These are phyloP conservation scores for Ogataea populi-albae DNA, from an alignment of 805 yeast species.

Conservation along the genomic window DNA sequence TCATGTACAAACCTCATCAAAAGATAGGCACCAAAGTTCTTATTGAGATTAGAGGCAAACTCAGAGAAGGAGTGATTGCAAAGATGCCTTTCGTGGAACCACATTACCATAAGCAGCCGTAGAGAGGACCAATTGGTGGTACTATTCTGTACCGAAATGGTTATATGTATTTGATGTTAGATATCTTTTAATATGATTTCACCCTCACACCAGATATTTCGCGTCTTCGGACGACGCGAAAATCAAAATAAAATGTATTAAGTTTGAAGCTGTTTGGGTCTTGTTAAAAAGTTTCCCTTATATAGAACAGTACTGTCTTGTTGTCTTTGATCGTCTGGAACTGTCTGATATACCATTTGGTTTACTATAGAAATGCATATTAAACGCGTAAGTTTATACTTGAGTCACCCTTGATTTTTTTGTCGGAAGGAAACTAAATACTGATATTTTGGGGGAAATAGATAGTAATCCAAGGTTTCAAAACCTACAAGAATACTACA, in stretches of 20 bases:
- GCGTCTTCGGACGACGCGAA: conserved; percentile 2
- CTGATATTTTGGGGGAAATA: too few relatives aligned
- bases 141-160: too few relatives aligned
- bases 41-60: conserved; percentile 81
- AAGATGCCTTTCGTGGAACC: conserved; percentile 84
- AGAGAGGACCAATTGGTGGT: conserved; percentile 1
- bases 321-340: not conserved
- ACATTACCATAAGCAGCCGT: conserved; percentile 51
- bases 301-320: too few relatives aligned
- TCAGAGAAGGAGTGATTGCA: conserved; percentile 68
- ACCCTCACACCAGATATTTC: too few relatives aligned
- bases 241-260: conserved; percentile 4
- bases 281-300: not conserved
- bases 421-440: too few relatives aligned
- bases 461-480: conserved; percentile 87
- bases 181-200: too few relatives aligned
- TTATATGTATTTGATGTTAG: too few relatives aligned
- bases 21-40: conserved; percentile 72
- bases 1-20: conserved; percentile 64
- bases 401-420: too few relatives aligned
- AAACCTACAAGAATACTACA: conserved; percentile 84
- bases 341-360: not conserved
- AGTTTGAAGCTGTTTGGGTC: too few relatives aligned
- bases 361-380: conserved; percentile 16
- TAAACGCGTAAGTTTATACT: conserved; percentile 33